phyloP scores from a whole-genome alignment of 2,329 filamentous ascomycete species.

The Parastagonospora avenae region DNA sequence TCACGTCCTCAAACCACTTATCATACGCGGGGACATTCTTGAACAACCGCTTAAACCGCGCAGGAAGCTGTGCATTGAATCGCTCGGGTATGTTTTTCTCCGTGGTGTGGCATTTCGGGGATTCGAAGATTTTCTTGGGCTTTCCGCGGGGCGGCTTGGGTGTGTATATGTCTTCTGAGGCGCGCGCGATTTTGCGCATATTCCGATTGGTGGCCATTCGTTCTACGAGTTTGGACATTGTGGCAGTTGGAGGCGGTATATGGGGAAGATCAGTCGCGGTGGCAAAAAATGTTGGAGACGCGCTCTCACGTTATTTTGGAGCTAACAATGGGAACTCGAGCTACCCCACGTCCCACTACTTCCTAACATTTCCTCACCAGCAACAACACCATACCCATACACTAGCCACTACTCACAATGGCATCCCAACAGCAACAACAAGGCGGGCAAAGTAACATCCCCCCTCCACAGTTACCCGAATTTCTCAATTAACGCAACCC shows the following conservation, averaged over 20 bases:
- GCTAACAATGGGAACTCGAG: too few relatives aligned
- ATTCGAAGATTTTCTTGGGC: neutral
- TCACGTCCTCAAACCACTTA: conserved; percentile 35
- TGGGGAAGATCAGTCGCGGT: too few relatives aligned
- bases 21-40: conserved; percentile 30
- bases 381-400: too few relatives aligned
- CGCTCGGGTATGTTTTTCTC: neutral
- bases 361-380: conserved; percentile 2
- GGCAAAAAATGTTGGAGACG: too few relatives aligned
- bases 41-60: conserved; percentile 29
- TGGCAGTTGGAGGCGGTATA: too few relatives aligned
- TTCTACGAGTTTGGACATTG: too few relatives aligned
- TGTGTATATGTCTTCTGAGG: neutral
- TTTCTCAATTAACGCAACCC: neutral
- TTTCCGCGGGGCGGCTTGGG: neutral
- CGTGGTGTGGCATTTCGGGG: neutral
- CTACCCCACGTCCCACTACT: conserved; percentile 1
- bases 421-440: conserved; percentile 13
- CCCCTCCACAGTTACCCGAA: neutral
- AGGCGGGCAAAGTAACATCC: conserved; percentile 35
- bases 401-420: too few relatives aligned
- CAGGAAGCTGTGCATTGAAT: conserved; percentile 27
- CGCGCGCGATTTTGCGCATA: too few relatives aligned
- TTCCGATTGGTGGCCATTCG: too few relatives aligned
- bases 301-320: too few relatives aligned